Evolutionary conservation across 768 basidiomycete species (phyloP).

Genomic region (Sporobolomyces phaffii): DNA sequence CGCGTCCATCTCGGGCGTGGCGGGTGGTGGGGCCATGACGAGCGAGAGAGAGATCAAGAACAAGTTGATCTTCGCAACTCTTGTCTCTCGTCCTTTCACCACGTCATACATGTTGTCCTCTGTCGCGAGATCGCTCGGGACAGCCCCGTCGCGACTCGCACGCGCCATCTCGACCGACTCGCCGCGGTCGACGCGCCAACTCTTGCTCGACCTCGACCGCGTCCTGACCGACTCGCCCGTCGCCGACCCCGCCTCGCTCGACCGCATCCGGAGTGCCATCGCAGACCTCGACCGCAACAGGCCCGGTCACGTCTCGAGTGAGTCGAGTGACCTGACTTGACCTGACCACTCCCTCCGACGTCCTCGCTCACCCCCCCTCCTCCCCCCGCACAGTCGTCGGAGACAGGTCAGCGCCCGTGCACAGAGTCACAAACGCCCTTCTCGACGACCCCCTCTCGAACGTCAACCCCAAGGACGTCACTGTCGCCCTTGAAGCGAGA

Average conservation of each 20-base stretch:
- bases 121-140: background rate
- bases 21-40: slow-evolving; percentile 17
- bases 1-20: slow-evolving; percentile 14
- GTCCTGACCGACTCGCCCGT: slow-evolving; percentile 10
- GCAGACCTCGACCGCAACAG: background rate
- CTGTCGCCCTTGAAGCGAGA: slow-evolving; percentile 25
- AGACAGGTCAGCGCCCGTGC: background rate
- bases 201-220: background rate
- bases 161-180: background rate
- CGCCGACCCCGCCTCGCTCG: background rate
- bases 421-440: slow-evolving; percentile 12
- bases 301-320: slow-evolving; percentile 14
- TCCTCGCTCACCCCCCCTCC: background rate
- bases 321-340: background rate
- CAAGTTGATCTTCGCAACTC: too few species aligned
- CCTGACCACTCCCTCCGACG: background rate
- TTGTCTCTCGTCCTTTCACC: too few species aligned
- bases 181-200: background rate
- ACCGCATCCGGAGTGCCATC: slow-evolving; percentile 4
- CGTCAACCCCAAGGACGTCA: slow-evolving; percentile 8
- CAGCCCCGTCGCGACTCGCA: background rate
- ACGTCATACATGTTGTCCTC: background rate
- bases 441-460: slow-evolving; percentile 35
- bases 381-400: slow-evolving; percentile 17
- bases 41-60: background rate